Base-by-base conservation (phyloP, 768 basidiomycete genomes). In the Lanmaoa rubissima region DNA sequence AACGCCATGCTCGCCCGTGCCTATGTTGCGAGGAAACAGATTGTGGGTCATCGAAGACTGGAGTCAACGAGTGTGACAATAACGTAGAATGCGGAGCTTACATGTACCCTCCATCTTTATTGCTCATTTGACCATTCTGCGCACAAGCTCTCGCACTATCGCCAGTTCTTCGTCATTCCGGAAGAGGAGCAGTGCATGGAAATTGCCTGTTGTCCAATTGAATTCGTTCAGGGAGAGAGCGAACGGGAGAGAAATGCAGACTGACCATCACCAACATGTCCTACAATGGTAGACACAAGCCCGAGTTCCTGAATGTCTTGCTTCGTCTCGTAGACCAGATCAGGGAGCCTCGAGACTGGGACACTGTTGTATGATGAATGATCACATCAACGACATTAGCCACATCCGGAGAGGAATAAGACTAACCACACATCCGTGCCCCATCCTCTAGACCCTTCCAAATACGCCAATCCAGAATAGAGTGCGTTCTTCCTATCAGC, bases 1-100 rank as follows among this genome's bases (percentile, higher is more conserved):
- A 8, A 94, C 90, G 2, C 92, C 93, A 65, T 94, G 92, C 64
- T 94, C 92, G 4, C 90, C 90, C 0, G 86, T 88, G 61, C 85
- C 86, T 87, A 44, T 12, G 12, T 35, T 24, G 8, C 28, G 13
- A 35, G 14, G 16, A 31, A 46, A 11, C 12, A 21, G 5, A 40
- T 41, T 5, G 19, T 46, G 43, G 36, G 34, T 31, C 31, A n/a
- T 49, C 21, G 17, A 61, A 24, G 48, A 10, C 6, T 2, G 11
- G 9, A 17, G 36, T 12, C 14, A 46, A 34, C 16, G 9, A 17
- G 19, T 7, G 8, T 3, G 32, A 8, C 6, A 21, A 11, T 36
- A 28, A 10, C n/a, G 17, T 31, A 6, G 13, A 49, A 48, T 1
- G 26, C 4, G 31, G 38, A 8, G 69, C 79, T 61, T 58, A 87